Evolutionary conservation across 1,284 basidiomycete genomes (phyloP).

Genomic region (Vanrija humicola): DNA sequence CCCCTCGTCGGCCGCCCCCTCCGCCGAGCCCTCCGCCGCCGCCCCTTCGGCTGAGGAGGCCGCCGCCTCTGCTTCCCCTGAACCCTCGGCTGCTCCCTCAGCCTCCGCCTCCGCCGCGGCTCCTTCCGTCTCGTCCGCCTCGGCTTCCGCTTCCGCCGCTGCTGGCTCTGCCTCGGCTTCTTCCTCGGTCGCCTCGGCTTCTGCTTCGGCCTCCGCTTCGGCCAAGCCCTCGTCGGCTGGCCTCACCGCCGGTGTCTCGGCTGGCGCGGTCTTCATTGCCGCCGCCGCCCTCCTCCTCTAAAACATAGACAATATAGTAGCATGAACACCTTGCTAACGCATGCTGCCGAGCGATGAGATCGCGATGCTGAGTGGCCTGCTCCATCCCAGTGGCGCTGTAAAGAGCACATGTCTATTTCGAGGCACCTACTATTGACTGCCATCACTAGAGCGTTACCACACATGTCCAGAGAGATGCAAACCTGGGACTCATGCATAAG

Average conservation of each 20-base stretch:
- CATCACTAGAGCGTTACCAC: too few species aligned
- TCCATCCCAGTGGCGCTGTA: too few species aligned
- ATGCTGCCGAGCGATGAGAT: too few species aligned
- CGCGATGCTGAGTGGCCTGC: too few species aligned
- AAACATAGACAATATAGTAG: neutral
- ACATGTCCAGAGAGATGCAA: too few species aligned
- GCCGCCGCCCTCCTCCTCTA: neutral
- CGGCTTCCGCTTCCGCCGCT: neutral
- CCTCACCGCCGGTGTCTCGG: too few species aligned
- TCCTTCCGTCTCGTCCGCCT: neutral
- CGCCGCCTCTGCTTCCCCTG: neutral
- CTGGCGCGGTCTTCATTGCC: neutral
- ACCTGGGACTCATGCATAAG: too few species aligned
- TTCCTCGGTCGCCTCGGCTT: too few species aligned
- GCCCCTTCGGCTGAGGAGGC: neutral
- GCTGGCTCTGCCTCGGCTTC: neutral
- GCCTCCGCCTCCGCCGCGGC: neutral
- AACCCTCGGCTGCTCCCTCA: neutral
- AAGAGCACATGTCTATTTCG: too few species aligned
- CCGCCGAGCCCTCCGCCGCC: neutral
- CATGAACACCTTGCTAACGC: too few species aligned
- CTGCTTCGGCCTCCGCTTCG: neutral
- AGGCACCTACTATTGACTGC: too few species aligned
- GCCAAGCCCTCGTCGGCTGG: neutral
- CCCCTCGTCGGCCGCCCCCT: neutral